phyloP scores from a whole-genome alignment of 2,329 filamentous ascomycete species.

The Ilyonectria mors-panacis region DNA sequence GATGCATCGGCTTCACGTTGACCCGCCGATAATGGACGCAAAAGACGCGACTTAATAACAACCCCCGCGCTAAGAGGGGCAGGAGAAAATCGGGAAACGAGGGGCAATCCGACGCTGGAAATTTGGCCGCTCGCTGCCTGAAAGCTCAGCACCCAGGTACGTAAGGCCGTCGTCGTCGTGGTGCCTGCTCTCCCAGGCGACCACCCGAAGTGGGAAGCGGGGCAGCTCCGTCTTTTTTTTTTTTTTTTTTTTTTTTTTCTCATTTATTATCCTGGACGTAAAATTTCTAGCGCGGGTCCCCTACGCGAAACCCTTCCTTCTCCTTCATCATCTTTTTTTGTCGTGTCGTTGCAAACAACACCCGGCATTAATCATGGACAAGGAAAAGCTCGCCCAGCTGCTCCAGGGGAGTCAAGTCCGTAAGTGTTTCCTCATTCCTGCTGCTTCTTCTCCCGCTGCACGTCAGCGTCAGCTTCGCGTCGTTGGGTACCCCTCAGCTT shows the following conservation, averaged over 20 bases:
- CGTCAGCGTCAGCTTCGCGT: neutral
- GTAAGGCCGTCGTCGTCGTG: conserved; percentile 12
- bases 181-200: neutral
- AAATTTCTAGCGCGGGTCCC: conserved; percentile 29
- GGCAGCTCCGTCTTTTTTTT: conserved; percentile 36
- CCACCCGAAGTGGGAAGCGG: conserved; percentile 33
- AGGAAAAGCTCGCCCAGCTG: conserved; percentile 86
- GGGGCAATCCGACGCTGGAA: conserved; percentile 13
- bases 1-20: conserved; percentile 22
- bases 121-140: conserved; percentile 5
- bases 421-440: conserved; percentile 63
- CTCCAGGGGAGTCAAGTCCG: conserved; percentile 90
- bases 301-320: conserved; percentile 20
- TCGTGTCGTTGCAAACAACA: conserved; percentile 39
- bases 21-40: conserved; percentile 18
- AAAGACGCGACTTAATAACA: conserved; percentile 24
- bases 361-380: conserved; percentile 57
- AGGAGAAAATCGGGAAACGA: conserved; percentile 11
- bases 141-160: conserved; percentile 5
- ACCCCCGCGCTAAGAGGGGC: conserved; percentile 37
- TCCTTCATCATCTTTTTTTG: conserved; percentile 38
- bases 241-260: conserved; percentile 5
- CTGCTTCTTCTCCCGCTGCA: conserved; percentile 24
- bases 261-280: conserved; percentile 11
- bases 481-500: conserved; percentile 4